A percentile compares a stretch with the other conserved stretches of the same genome.
phyloP scores from a whole-genome alignment of 306 rosid genomes.

The Quercus dentata region DNA sequence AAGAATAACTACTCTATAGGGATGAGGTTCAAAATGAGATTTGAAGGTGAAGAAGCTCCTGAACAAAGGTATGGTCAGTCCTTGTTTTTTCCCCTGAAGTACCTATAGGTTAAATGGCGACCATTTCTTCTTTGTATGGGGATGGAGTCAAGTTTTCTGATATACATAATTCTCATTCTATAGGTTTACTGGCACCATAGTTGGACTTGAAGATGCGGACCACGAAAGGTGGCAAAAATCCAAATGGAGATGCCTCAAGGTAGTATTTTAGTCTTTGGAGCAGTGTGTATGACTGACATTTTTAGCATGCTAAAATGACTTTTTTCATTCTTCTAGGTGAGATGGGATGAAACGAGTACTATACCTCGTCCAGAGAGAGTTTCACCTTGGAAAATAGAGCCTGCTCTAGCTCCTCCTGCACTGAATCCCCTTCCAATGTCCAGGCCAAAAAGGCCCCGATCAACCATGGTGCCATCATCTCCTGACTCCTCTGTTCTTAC shows the following conservation, averaged over 20 bases:
- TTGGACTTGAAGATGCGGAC: conserved; percentile 85
- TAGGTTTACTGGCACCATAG: conserved; percentile 89
- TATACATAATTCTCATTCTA: not conserved
- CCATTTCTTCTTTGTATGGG: not conserved
- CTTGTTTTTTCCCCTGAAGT: not conserved
- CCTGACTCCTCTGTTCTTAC: conserved; percentile 81
- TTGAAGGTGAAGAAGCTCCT: conserved; percentile 99
- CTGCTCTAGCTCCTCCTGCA: conserved; percentile 87
- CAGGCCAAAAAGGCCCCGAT: conserved; percentile 82
- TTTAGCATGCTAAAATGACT: conserved; percentile 7
- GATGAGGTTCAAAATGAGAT: conserved; percentile 91
- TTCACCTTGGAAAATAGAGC: conserved; percentile 95
- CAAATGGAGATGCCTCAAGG: conserved; percentile 97
- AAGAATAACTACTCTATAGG: conserved; percentile 78
- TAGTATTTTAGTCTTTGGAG: conserved; percentile 22
- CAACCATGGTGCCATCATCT: conserved; percentile 63
- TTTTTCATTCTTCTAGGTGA: conserved; percentile 56
- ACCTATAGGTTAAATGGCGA: not conserved
- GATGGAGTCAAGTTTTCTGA: not conserved
- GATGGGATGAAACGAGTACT: conserved; percentile 94
- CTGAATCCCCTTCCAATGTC: conserved; percentile 73
- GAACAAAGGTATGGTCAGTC: conserved; percentile 73
- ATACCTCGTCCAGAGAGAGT: conserved; percentile 94
- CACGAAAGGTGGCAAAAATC: conserved; percentile 72
- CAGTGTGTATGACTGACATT: not conserved